Conservation (phyloP, 208 protist species). For the Wallacemonas rigidus region DNA sequence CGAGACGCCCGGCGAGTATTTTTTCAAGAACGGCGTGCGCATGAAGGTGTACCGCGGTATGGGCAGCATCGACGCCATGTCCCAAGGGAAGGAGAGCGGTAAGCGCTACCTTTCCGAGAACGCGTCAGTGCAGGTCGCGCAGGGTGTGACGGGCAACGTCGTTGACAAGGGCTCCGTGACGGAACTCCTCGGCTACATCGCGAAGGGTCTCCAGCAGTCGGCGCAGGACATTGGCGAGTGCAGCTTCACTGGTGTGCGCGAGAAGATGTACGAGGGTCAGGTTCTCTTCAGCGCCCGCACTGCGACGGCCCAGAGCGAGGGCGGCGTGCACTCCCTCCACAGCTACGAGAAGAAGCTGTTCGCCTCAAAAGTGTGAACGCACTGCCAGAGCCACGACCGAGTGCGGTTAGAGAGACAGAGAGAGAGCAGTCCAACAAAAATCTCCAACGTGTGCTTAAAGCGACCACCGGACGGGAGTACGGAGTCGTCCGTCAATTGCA, state of each 20-base stretch:
- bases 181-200: slow-evolving; percentile 89
- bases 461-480: no score
- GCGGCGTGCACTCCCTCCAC: slow-evolving; percentile 91
- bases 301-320: slow-evolving; percentile 91
- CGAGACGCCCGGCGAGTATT: slow-evolving; percentile 94
- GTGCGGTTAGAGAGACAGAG: no score
- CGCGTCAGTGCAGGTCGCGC: slow-evolving; percentile 89
- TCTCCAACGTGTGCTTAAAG: no score
- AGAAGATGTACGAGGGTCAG: slow-evolving; percentile 90
- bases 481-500: no score
- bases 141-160: slow-evolving; percentile 92
- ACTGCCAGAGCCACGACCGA: background rate
- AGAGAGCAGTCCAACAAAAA: no score
- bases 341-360: slow-evolving; percentile 93
- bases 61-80: slow-evolving; percentile 96
- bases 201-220: slow-evolving; percentile 92
- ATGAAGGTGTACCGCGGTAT: slow-evolving; percentile 97
- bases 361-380: slow-evolving; percentile 68
- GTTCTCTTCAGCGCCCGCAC: slow-evolving; percentile 93
- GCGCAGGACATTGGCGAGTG: slow-evolving; percentile 93
- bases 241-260: slow-evolving; percentile 77
- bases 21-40: slow-evolving; percentile 90
- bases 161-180: slow-evolving; percentile 91
- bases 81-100: slow-evolving; percentile 85
- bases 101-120: slow-evolving; percentile 93